phyloP scores from a whole-genome alignment of 345 rosid species.

The Litchi chinensis region DNA sequence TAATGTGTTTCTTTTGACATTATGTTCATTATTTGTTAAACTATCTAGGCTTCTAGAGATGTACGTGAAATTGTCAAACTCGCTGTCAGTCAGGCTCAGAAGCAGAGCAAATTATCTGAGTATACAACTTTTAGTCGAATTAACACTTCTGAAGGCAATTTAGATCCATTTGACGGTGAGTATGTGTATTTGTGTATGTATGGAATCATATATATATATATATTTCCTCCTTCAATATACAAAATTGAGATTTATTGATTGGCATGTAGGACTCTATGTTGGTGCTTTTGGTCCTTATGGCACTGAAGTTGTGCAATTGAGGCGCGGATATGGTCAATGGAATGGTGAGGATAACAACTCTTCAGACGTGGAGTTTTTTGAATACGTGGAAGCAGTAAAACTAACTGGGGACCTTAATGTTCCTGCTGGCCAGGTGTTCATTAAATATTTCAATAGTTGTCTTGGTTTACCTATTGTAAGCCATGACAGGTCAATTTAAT shows the following conservation, averaged over 20 bases:
- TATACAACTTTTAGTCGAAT: slow-evolving; percentile 76
- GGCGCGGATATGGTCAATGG: slow-evolving; percentile 91
- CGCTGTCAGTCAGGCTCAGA: slow-evolving; percentile 78
- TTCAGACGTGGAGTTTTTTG: slow-evolving; percentile 77
- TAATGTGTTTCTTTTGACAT: background rate
- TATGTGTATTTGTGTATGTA: background rate
- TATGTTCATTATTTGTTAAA: slow-evolving; percentile 14
- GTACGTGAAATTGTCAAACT: slow-evolving; percentile 85
- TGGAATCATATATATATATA: background rate
- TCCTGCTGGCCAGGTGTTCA: slow-evolving; percentile 91
- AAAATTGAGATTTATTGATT: slow-evolving; percentile 21
- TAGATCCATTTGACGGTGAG: slow-evolving; percentile 88
- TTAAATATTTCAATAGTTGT: background rate
- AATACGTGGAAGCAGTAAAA: slow-evolving; percentile 96
- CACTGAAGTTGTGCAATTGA: slow-evolving; percentile 88
- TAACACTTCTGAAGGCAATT: slow-evolving; percentile 54
- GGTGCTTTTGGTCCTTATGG: slow-evolving; percentile 98
- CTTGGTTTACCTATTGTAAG: background rate
- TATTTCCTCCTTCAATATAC: slow-evolving; percentile 14
- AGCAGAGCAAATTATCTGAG: slow-evolving; percentile 64
- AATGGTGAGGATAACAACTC: slow-evolving; percentile 50
- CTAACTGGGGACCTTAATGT: slow-evolving; percentile 98
- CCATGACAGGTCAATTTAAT: slow-evolving; percentile 2
- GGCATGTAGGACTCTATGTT: slow-evolving; percentile 74
- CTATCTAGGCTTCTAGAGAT: slow-evolving; percentile 69